Base-by-base conservation (phyloP, 257 asterid genomes). In the Cruciata laevipes region DNA sequence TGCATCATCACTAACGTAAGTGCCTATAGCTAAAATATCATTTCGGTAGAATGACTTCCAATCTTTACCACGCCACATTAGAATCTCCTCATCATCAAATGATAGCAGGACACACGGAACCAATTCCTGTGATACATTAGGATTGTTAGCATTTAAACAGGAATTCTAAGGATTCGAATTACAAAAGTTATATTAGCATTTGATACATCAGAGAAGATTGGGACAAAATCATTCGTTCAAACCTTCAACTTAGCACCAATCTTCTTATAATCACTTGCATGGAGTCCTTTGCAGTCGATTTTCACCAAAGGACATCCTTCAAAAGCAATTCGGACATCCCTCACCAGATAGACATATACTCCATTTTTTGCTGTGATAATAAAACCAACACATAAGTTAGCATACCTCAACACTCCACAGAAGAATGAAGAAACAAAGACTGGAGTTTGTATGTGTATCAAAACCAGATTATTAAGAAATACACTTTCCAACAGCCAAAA, bases 191-290 rank as follows among this genome's bases (percentile, higher is more conserved):
- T 1, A 25, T 27, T 11, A 11, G 40, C 42, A 52, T 23, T 24
- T 51, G 20, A 44, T 42, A 24, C 25, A 30, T n/a, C 38, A 72
- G n/a, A n/a, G 20, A 40, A 66, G 66, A 56, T 6, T 68, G 27
- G 69, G 10, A 66, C 5, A 47, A 17, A 16, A n/a, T 14, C 55
- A 14, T 47, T 47, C 18, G n/a, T 47, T 17, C 69, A 21, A 68
- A 93, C 99, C 96, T 85, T 93, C 58, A 94, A 83, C 81, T 94
- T 94, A 65, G 96, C 99, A 56, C 99, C 99, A 11, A 94, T 30
- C 84, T 87, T 90, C 85, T 94, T 94, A 81, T 94, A 94, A 74
- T 94, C 99, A 76, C 97, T 90, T 31, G 99, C 79, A 30, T 87
- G 86, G 87, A 94, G 62, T 68, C 99, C 99, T 84, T 74, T 84